These are phyloP conservation scores for Aphanomyces euteiches DNA, from an alignment of 352 stramenopile species.

Conservation along the genomic window DNA sequence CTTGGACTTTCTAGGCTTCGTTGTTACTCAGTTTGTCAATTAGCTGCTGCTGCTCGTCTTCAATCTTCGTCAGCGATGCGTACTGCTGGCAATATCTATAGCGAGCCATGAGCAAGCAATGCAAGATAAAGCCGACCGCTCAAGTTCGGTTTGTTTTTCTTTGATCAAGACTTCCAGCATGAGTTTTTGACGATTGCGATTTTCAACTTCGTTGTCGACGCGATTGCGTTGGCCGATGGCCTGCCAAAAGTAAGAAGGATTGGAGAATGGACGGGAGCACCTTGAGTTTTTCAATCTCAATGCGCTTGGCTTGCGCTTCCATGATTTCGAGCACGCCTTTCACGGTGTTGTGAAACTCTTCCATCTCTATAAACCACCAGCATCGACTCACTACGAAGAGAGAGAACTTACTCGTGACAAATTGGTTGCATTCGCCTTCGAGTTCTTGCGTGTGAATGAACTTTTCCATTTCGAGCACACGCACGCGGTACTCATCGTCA, in stretches of 20 bases:
- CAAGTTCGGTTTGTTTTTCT: constrained; percentile 76
- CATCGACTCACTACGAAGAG: not conserved
- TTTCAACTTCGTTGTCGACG: constrained; percentile 77
- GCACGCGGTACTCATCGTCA: constrained; percentile 75
- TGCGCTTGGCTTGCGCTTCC: constrained; percentile 69
- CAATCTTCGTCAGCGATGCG: constrained; percentile 71
- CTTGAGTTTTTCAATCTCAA: constrained; percentile 81
- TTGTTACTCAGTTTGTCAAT: constrained; percentile 88
- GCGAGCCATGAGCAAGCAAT: not conserved
- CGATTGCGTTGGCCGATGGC: constrained; percentile 77
- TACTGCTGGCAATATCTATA: constrained; percentile 74
- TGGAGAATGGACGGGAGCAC: constrained; percentile 27
- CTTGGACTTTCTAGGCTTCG: constrained; percentile 45
- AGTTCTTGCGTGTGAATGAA: constrained; percentile 69
- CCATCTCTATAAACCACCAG: constrained; percentile 46
- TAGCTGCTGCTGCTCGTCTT: constrained; percentile 71
- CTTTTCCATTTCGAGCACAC: constrained; percentile 76
- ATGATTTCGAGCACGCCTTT: constrained; percentile 76
- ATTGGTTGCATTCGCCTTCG: constrained; percentile 81
- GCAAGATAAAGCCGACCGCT: constrained; percentile 41
- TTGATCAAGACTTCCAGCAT: constrained; percentile 77
- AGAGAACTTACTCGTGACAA: constrained; percentile 52
- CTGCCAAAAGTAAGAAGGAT: constrained; percentile 28
- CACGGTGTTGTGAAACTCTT: constrained; percentile 79
- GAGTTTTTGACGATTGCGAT: constrained; percentile 74